phyloP scores from a whole-genome alignment of 78 protist genomes.

The Emiliania huxleyi region DNA sequence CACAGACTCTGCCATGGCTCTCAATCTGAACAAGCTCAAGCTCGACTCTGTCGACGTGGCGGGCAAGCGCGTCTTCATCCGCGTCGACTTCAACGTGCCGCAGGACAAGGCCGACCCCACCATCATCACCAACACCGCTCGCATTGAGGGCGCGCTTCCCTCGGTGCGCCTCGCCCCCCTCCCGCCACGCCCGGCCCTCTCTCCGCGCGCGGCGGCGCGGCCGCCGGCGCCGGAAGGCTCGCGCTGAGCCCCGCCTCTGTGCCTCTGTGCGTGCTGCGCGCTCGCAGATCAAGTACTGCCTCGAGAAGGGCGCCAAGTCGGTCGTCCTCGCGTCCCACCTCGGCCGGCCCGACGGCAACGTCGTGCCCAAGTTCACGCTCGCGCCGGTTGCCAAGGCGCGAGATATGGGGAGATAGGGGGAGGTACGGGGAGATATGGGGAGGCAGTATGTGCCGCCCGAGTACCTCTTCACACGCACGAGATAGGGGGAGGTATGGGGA shows the following conservation, averaged over 20 bases:
- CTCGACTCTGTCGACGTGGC: not conserved
- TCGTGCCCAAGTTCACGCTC: constrained; percentile 64
- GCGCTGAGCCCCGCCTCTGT: too few relatives aligned
- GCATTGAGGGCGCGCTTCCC: constrained; percentile 94
- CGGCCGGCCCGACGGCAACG: constrained; percentile 97
- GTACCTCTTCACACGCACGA: constrained; percentile 70
- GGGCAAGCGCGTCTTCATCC: constrained; percentile 5
- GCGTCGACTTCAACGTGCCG: constrained; percentile 78
- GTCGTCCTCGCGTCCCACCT: constrained; percentile 93
- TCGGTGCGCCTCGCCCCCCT: constrained; percentile 84
- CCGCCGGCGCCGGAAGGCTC: too few relatives aligned
- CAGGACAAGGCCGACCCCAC: constrained; percentile 37
- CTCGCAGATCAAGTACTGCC: constrained; percentile 74
- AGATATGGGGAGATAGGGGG: not conserved
- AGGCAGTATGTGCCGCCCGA: constrained; percentile 85
- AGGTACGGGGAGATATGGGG: too few relatives aligned
- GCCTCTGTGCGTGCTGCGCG: too few relatives aligned
- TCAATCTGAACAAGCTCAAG: too few relatives aligned
- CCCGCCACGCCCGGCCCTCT: too few relatives aligned
- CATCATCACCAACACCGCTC: not conserved
- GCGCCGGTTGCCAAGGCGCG: constrained; percentile 49
- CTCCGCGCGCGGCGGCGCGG: too few relatives aligned
- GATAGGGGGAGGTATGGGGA: not conserved
- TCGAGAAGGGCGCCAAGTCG: constrained; percentile 80
- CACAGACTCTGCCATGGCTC: too few relatives aligned